Base-by-base conservation (phyloP, 495 filamentous ascomycete species). In the Alectoria sarmentosa region DNA sequence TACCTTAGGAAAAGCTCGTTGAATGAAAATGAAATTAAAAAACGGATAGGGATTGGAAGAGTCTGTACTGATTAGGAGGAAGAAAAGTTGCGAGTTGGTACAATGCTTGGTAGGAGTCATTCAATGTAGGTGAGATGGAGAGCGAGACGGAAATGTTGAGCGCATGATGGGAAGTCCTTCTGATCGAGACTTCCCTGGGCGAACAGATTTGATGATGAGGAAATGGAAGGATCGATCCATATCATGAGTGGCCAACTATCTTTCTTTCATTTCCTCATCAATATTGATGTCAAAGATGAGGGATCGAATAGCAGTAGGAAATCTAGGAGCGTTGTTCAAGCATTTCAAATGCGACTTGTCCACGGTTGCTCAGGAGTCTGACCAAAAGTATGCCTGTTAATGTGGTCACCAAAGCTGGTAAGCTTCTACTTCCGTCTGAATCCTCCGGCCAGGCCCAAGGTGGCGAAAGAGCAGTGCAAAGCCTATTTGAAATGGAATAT, bases 11-110 rank as follows among this genome's bases (percentile, higher is more conserved):
- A 21, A 55, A 5, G 52, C 30, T 55, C 52, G 30, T 55, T 55
- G 48, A 34, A 19, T 34, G 28, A 9, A 21, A 34, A 55, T 21
- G 15, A 55, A n/a, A 44, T 28, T 10, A 15, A 26, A 34, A 7
- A 57, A 17, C 26, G 19, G 21, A 28, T 17, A 32, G 21, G 19
- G 38, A 1, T 21, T 26, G 11, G 42, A 5, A 8, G 28, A 23
- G 21, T 34, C 13, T 57, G 38, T 42, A 37, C 56, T 54, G 39
- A 41, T 13, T 37, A 17, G n/a, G 54, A 10, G 48, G 21, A 17
- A 42, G 39, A 58, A 58, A 64, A 34, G 41, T 21, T 64, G 62
- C 30, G 13, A 58, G 15, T 42, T 57, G 62, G 52, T 64, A 64
- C 58, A 30, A 64, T 58, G 38, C 52, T 36, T 26, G 32, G 21